Evolutionary conservation across 345 rosid species (phyloP).

Genomic region (Lepidium didymum): DNA sequence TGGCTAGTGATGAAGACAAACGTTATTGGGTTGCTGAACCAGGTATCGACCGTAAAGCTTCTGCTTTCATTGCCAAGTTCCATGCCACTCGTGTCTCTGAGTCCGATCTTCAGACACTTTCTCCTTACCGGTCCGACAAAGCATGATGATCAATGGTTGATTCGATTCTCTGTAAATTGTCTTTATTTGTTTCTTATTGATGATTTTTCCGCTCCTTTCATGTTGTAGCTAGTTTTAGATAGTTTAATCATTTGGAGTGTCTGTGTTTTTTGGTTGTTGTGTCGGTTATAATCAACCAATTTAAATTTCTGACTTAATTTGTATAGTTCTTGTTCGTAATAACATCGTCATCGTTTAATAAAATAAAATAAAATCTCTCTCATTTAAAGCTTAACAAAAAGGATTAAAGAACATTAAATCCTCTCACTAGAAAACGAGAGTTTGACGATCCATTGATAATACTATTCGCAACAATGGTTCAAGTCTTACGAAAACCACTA

Average conservation of each 20-base stretch:
- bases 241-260: background rate
- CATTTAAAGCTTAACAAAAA: background rate
- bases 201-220: background rate
- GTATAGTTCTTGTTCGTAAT: background rate
- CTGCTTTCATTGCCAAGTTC: conserved; percentile 42
- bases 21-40: conserved; percentile 39
- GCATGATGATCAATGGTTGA: conserved; percentile 10
- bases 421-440: too few relatives aligned
- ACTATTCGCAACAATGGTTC: too few relatives aligned
- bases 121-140: conserved; percentile 22
- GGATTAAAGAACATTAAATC: background rate
- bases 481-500: too few relatives aligned
- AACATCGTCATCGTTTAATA: background rate
- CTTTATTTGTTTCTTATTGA: conserved; percentile 2
- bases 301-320: background rate
- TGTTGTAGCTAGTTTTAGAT: background rate
- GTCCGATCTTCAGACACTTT: conserved; percentile 25
- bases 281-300: background rate
- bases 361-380: too few relatives aligned
- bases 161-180: conserved; percentile 12
- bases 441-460: too few relatives aligned
- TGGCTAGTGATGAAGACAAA: conserved; percentile 45
- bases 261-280: background rate
- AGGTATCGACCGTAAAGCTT: conserved; percentile 48
- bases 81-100: conserved; percentile 33